phyloP scores from a whole-genome alignment of 169 alveolate species.

The Pseudocohnilembus persalinus region DNA sequence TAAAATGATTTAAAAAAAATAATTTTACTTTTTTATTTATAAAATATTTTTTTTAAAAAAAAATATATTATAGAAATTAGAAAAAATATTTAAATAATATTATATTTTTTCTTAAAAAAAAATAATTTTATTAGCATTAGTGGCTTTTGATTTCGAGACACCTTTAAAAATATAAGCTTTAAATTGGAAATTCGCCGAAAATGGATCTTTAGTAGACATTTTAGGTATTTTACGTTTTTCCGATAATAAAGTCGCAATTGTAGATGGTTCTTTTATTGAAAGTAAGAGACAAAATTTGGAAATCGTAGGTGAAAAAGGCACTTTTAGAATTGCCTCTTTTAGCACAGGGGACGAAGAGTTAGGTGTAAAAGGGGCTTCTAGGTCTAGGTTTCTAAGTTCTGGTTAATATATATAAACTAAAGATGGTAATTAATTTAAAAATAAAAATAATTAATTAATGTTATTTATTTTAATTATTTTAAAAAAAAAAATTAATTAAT shows the following conservation, averaged over 20 bases:
- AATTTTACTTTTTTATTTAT: neutral
- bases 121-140: too few species aligned
- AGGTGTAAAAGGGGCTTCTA: neutral
- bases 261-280: neutral
- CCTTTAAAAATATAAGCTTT: constrained; percentile 18
- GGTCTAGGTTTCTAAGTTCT: neutral
- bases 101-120: too few species aligned
- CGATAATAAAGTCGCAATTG: constrained; percentile 25
- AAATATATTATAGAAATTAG: too few species aligned
- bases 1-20: too few species aligned
- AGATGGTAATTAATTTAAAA: neutral
- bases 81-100: too few species aligned
- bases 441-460: too few species aligned
- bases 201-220: constrained; percentile 23
- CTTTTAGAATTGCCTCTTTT: neutral
- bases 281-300: neutral
- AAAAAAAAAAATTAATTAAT: too few species aligned
- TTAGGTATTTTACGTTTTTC: constrained; percentile 25
- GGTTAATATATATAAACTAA: neutral
- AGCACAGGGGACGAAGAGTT: neutral
- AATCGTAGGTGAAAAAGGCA: neutral
- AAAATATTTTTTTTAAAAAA: too few species aligned
- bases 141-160: constrained; percentile 31
- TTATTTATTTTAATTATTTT: too few species aligned
- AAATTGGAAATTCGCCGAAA: constrained; percentile 2